phyloP scores from a whole-genome alignment of 2,329 filamentous ascomycete genomes.

The Keithomyces neogunnii region DNA sequence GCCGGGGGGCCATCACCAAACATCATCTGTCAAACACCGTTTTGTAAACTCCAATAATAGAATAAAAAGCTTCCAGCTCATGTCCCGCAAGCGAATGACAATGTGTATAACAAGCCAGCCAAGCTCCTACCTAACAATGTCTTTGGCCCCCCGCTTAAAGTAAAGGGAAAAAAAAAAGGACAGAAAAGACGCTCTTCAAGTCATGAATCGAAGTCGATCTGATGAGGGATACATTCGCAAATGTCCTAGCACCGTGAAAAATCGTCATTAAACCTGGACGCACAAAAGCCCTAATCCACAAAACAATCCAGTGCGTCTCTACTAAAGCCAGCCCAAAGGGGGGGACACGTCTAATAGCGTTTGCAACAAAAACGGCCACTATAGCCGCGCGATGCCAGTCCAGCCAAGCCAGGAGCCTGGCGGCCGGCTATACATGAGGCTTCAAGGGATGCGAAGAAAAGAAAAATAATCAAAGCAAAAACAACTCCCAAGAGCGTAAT shows the following conservation, averaged over 20 bases:
- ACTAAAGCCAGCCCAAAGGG: slow-evolving; percentile 10
- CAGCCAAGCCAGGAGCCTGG: background rate
- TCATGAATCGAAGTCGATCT: background rate
- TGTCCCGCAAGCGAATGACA: background rate
- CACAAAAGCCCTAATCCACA: slow-evolving; percentile 6
- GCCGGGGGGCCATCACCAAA: background rate
- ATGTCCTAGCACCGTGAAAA: slow-evolving; percentile 2
- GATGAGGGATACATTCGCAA: background rate
- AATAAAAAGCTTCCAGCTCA: background rate
- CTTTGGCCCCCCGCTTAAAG: background rate
- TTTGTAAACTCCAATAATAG: background rate
- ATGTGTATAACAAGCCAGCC: background rate
- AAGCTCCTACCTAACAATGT: background rate
- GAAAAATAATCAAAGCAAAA: slow-evolving; percentile 5
- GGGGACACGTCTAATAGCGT: slow-evolving; percentile 10
- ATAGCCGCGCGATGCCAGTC: background rate
- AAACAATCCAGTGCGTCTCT: slow-evolving; percentile 6
- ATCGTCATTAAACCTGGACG: slow-evolving; percentile 14
- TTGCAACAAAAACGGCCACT: slow-evolving; percentile 9
- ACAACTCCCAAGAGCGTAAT: slow-evolving; percentile 6
- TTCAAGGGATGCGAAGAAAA: background rate
- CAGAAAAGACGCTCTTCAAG: background rate
- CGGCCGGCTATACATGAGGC: background rate
- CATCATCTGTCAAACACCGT: background rate
- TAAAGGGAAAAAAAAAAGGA: background rate